Base-by-base conservation (phyloP, 495 filamentous ascomycete genomes). In the Aspergillus panamensis region DNA sequence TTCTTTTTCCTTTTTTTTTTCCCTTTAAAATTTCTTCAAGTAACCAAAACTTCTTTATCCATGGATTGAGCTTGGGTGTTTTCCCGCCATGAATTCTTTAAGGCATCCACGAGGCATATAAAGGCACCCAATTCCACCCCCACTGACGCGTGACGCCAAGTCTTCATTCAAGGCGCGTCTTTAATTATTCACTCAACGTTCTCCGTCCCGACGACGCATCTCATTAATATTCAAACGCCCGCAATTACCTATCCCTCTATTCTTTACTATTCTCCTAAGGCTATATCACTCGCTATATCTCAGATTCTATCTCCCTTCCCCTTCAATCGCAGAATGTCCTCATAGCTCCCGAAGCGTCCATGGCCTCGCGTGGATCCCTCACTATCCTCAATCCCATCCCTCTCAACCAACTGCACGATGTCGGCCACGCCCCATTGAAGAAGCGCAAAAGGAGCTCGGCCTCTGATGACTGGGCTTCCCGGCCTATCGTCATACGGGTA, bases 61-160 rank as follows among this genome's bases (percentile, higher is more conserved):
- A 39, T 39, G 10, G 10, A 39, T 39, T 39, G 10, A 6, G 3
- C 3, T 2, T 39, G 47, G 47, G 47, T 12, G 12, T 49, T 31
- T 31, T 31, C 25, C 47, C 47, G 20, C 4, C 20, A 13, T 20
- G 8, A 21, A 12, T 31, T 49, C 6, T 31, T 8, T 35, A 13
- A 57, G 55, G 55, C 55, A 57, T 39, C 14, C 14, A 31, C 19
- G 43, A 56, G 53, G 53, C 44, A 56, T 33, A 25, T 25, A 25
- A 25, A 25, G 25, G 25, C 25, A 25, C 5, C 25, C 25, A 30
- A 50, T 33, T 21, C 42, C 40, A 31, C 42, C 48, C 31, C 56
- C 56, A 48, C 56, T 21, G 61, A 73, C 72, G 72, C 72, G 71
- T 73, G 69, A 67, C 66, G 64, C 66, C 69, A 69, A 66, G 66